Evolutionary conservation across 768 basidiomycete species (phyloP), one percentile per base, ranked within the genome.

Genomic region (Mrakia frigida): DNA sequence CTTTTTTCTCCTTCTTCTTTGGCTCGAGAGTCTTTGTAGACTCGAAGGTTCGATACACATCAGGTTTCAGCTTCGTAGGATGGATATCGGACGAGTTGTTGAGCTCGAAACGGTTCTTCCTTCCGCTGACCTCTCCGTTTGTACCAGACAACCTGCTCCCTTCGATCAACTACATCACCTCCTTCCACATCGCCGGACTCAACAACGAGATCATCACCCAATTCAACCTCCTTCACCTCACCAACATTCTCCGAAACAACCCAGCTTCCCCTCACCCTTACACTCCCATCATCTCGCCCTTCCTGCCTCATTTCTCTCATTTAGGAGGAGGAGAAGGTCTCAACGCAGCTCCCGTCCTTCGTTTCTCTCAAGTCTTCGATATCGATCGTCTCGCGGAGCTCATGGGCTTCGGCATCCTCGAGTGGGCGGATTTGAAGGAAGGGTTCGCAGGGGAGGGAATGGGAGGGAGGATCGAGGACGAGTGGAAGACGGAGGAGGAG

Each of bases 171-270:
- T 68, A 68, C 65, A 25, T 68, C 65, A 43, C 37, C 6, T 39
- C 65, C 35, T 68, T 68, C 13, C 65, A 41, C 18, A 23, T 41
- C 35, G 33, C 35, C 18, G 65, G 65, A 35, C 37, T 68, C 37
- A 37, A 68, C 37, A 68, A 68, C 35, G 35, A 68, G 37, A n/a
- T 41, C 23, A 18, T 68, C 39, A n/a, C 18, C 23, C 35, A 39
- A 11, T 41, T 68, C 65, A 68, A 68, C 39, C 65, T 68, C 23
- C 37, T 68, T 5, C 37, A 68, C 39, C 65, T 68, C 37, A 37
- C 37, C n/a, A 6, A 9, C 35, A 16, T 68, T 23, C 6, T n/a
- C 3, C 39, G 56, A 0, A 7, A 68, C 39, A 41, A 25, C 6
- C 37, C 35, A 39, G 35, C 65, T 18, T 39, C 65, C 7, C 18